These are phyloP conservation scores for Sutorius eximius DNA, from an alignment of 1,284 basidiomycete species.

Conservation along the genomic window DNA sequence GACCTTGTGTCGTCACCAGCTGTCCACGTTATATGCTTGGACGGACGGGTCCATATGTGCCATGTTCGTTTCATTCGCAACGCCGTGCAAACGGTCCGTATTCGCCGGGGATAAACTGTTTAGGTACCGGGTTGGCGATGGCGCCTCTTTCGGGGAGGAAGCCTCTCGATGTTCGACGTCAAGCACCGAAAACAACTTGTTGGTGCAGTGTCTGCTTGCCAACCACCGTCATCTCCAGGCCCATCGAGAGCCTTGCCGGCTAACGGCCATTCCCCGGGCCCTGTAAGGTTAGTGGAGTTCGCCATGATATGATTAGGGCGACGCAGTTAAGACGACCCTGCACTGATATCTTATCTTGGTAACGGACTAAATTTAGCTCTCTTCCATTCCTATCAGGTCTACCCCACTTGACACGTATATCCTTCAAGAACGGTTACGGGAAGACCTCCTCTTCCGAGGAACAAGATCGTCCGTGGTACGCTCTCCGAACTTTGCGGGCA, in stretches of 20 bases:
- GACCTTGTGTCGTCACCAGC: not conserved
- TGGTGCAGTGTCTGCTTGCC: not conserved
- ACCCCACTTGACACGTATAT: not conserved
- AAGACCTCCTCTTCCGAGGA: not conserved
- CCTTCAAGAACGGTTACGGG: not conserved
- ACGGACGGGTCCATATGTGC: slow-evolving; percentile 7
- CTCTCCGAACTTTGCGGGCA: not conserved
- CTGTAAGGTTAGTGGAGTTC: not conserved
- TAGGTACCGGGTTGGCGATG: not conserved
- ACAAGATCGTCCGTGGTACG: not conserved
- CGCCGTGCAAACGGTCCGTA: not conserved
- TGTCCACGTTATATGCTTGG: slow-evolving; percentile 15
- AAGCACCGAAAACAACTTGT: not conserved
- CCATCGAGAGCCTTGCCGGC: not conserved
- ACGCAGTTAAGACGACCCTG: not conserved
- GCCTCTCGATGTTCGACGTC: not conserved
- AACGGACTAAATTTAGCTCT: slow-evolving; percentile 2
- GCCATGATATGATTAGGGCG: not conserved
- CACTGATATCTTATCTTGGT: not conserved
- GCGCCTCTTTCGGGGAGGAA: not conserved
- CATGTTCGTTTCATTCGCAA: not conserved
- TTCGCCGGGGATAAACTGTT: not conserved
- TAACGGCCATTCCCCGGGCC: not conserved
- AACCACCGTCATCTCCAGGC: slow-evolving; percentile 8
- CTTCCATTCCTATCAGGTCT: not conserved